These are phyloP conservation scores for Coemansia sp. DNA, from an alignment of 192 early-diverging fungal genomes.

Conservation along the genomic window DNA sequence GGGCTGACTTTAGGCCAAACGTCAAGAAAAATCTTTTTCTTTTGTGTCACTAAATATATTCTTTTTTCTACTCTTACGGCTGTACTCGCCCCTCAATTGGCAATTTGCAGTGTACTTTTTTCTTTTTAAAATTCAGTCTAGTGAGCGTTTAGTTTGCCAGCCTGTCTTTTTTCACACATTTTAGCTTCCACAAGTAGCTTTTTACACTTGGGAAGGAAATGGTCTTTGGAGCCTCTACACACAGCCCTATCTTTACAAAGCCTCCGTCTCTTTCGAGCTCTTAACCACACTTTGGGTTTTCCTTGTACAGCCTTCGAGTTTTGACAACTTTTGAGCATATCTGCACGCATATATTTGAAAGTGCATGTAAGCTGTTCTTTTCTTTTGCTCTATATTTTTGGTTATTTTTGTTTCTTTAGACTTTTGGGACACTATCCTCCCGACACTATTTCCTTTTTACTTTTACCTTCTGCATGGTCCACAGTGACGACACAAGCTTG, in stretches of 20 bases:
- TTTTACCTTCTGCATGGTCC: conserved; percentile 3
- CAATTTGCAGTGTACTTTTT: neutral
- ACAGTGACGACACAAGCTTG: neutral
- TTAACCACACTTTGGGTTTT: neutral
- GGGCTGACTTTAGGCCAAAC: neutral
- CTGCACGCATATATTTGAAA: neutral
- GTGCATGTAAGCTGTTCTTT: neutral
- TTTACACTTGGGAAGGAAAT: conserved; percentile 2
- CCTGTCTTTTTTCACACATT: neutral
- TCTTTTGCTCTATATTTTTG: conserved; percentile 4
- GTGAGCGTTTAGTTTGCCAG: neutral
- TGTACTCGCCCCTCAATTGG: too few species aligned
- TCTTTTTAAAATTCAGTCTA: neutral
- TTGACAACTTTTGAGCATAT: neutral
- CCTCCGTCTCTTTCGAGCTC: conserved; percentile 3
- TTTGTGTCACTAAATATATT: neutral
- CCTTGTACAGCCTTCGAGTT: neutral
- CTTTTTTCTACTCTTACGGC: too few species aligned
- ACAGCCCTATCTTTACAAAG: neutral
- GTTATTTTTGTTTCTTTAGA: neutral
- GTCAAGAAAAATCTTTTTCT: neutral
- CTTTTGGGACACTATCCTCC: neutral
- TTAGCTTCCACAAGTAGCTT: neutral
- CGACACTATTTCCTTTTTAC: neutral
- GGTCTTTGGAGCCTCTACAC: neutral